phyloP scores from a whole-genome alignment of 441 rosid genomes.

The Corymbia citriodora region DNA sequence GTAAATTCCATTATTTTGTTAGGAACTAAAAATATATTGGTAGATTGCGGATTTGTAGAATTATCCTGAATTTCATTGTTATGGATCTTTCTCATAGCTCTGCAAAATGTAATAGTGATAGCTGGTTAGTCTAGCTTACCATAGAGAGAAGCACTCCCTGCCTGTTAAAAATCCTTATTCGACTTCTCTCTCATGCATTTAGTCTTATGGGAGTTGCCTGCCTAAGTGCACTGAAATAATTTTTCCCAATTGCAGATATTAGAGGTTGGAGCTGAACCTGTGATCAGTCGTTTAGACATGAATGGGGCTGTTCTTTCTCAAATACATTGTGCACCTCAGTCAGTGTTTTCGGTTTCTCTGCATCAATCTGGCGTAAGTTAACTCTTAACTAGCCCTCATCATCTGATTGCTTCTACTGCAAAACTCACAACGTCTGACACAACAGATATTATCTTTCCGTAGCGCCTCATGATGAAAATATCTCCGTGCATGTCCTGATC shows the following conservation, averaged over 20 bases:
- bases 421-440: neutral
- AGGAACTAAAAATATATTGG: neutral
- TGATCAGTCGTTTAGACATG: conserved; percentile 65
- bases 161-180: neutral
- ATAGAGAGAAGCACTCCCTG: neutral
- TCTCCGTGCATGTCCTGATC: neutral
- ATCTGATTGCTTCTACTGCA: neutral
- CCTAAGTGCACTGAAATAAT: neutral
- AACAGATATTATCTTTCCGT: neutral
- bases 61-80: neutral
- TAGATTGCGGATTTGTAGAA: neutral
- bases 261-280: conserved; percentile 84
- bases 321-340: conserved; percentile 81
- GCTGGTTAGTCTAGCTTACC: neutral
- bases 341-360: conserved; percentile 73
- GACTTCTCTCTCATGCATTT: neutral
- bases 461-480: neutral
- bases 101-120: neutral
- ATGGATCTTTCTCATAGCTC: neutral
- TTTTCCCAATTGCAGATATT: conserved; percentile 48
- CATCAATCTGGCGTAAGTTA: conserved; percentile 78
- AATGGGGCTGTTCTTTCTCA: conserved; percentile 72
- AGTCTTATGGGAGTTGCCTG: neutral
- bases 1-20: neutral
- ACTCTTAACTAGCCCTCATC: neutral